Evolutionary conservation across 106 monocot species (phyloP).

Genomic region (Dendrobium huoshanense): DNA sequence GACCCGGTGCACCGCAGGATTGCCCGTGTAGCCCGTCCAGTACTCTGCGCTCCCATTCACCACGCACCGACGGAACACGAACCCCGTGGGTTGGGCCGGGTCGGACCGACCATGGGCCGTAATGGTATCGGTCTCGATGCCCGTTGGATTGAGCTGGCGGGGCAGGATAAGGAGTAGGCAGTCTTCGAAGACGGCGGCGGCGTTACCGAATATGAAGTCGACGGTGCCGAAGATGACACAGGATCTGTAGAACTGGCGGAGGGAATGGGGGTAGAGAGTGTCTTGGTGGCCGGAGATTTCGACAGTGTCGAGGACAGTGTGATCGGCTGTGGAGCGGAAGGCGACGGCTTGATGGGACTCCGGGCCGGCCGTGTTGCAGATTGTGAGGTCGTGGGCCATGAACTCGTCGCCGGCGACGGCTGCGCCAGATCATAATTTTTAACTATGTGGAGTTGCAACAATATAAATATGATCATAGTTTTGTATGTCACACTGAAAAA

Average conservation of each 20-base stretch:
- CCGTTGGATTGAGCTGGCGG: conserved; percentile 31
- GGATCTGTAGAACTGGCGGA: conserved; percentile 60
- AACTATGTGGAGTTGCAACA: background rate
- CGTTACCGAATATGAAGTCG: conserved; percentile 82
- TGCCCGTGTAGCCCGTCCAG: conserved; percentile 2
- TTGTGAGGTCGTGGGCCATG: conserved; percentile 57
- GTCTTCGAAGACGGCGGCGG: conserved; percentile 53
- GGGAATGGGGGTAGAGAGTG: conserved; percentile 63
- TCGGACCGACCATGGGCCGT: conserved; percentile 22
- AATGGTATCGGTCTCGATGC: conserved; percentile 38
- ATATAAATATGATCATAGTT: background rate
- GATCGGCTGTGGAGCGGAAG: conserved; percentile 57
- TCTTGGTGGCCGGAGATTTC: conserved; percentile 72
- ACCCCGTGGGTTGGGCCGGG: conserved; percentile 24
- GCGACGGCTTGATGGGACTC: conserved; percentile 71
- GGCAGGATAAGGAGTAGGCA: conserved; percentile 25
- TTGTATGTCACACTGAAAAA: background rate
- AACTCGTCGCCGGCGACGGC: conserved; percentile 61
- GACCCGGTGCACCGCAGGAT: conserved; percentile 3
- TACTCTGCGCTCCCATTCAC: conserved; percentile 10
- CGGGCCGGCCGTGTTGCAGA: conserved; percentile 78
- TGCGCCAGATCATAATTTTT: background rate
- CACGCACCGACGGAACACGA: conserved; percentile 13
- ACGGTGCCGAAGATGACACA: conserved; percentile 68
- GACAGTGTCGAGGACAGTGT: conserved; percentile 45